Conservation (phyloP, 164 flowering plant species). For the Tinospora cordifolia region DNA sequence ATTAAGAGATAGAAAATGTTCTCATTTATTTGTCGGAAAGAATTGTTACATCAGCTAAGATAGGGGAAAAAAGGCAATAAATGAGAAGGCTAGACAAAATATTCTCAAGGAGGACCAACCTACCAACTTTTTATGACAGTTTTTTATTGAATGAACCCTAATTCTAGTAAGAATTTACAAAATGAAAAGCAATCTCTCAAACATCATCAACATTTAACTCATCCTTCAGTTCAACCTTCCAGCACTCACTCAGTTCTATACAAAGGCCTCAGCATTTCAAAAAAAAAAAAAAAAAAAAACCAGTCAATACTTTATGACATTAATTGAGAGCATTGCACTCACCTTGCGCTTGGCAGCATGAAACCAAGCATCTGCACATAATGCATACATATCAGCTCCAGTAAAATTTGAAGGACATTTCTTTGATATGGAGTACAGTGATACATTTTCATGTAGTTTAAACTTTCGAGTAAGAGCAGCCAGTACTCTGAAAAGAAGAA, state of each 20-base stretch:
- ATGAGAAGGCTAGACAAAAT: too few relatives aligned
- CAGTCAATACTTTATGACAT: background rate
- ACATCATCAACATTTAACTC: background rate
- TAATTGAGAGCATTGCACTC: constrained; percentile 1
- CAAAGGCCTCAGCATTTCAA: background rate
- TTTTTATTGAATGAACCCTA: background rate
- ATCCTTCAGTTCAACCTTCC: background rate
- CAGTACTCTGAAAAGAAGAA: constrained; percentile 56
- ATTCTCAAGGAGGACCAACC: background rate
- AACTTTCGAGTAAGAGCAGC: constrained; percentile 86
- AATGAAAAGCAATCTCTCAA: background rate
- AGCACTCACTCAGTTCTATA: background rate
- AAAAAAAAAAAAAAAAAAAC: too few relatives aligned
- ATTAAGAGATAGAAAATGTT: too few relatives aligned
- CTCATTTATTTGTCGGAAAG: too few relatives aligned
- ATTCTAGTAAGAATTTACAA: background rate
- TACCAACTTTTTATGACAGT: background rate
- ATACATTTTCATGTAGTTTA: constrained; percentile 67
- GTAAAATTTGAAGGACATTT: constrained; percentile 85
- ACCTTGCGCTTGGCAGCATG: constrained; percentile 90
- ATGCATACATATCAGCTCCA: constrained; percentile 81
- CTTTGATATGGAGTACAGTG: constrained; percentile 57
- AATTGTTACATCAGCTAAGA: background rate
- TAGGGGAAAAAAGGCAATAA: background rate
- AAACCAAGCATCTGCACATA: constrained; percentile 87